These are phyloP conservation scores for Penicillium psychrofluorescens DNA, from an alignment of 495 filamentous ascomycete genomes.

Conservation along the genomic window DNA sequence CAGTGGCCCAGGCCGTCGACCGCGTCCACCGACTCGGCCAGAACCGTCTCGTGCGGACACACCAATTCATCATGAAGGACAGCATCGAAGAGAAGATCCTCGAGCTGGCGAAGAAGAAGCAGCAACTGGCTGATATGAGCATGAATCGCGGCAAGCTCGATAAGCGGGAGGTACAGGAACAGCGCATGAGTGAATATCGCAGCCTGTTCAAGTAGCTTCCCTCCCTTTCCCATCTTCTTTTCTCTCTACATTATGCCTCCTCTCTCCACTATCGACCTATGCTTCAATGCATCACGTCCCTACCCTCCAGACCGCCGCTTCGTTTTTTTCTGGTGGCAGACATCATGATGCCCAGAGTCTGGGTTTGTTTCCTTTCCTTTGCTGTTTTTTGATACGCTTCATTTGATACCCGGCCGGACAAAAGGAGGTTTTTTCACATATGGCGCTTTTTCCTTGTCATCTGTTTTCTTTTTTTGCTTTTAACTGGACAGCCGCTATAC, in stretches of 20 bases:
- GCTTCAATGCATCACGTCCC: neutral
- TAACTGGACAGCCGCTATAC: neutral
- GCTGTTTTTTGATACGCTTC: neutral
- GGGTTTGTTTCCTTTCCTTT: neutral
- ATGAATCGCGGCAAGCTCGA: conserved; percentile 66
- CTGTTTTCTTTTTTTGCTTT: neutral
- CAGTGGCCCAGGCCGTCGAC: conserved; percentile 90
- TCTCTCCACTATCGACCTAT: neutral
- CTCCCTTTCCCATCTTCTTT: neutral
- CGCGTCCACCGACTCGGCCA: conserved; percentile 92
- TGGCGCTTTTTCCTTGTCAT: neutral
- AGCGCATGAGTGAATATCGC: conserved; percentile 71
- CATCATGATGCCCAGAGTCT: neutral
- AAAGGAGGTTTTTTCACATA: neutral
- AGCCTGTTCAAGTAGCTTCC: conserved; percentile 64
- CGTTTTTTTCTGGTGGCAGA: neutral
- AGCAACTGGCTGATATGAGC: conserved; percentile 75
- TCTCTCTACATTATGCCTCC: neutral
- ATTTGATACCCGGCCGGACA: neutral
- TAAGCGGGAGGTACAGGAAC: conserved; percentile 66
- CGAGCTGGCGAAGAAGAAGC: conserved; percentile 82
- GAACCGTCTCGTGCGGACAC: conserved; percentile 70
- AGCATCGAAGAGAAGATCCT: conserved; percentile 96
- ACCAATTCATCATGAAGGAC: conserved; percentile 77
- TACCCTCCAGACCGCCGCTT: neutral